phyloP scores from a whole-genome alignment of 208 protist species.

The Lotmaria passim region DNA sequence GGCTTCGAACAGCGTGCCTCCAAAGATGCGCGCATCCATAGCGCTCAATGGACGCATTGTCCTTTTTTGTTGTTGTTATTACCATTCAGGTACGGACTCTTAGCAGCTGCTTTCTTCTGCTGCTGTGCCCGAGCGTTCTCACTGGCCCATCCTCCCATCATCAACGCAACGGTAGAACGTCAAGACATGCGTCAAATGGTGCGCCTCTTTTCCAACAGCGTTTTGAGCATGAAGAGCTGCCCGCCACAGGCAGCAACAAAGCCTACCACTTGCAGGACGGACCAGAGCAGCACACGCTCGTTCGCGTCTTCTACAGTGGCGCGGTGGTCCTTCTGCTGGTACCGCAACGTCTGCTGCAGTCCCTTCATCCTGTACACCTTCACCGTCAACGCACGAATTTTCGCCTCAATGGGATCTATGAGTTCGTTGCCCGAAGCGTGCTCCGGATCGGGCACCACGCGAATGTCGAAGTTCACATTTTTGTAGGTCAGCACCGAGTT shows the following conservation, averaged over 20 bases:
- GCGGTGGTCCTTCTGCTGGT: slow-evolving; percentile 67
- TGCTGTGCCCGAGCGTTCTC: no score
- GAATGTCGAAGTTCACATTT: slow-evolving; percentile 51
- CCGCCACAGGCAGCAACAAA: slow-evolving; percentile 58
- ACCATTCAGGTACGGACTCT: no score
- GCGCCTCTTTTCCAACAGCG: slow-evolving; percentile 76
- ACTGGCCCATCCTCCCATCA: no score
- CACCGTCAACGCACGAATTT: slow-evolving; percentile 33
- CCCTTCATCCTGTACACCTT: slow-evolving; percentile 15
- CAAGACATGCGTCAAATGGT: no score
- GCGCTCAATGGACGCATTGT: no score
- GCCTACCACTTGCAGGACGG: slow-evolving; percentile 62
- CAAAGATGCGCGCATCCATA: no score
- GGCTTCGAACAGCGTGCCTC: no score
- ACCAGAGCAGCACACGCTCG: slow-evolving; percentile 67
- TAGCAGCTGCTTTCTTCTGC: no score
- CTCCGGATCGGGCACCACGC: slow-evolving; percentile 40
- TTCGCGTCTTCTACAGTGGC: slow-evolving; percentile 68
- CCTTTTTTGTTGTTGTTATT: no score
- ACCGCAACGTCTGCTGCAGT: slow-evolving; percentile 48
- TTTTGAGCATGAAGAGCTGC: slow-evolving; percentile 79
- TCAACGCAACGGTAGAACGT: no score
- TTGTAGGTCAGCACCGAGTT: slow-evolving; percentile 30
- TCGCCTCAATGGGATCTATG: slow-evolving; percentile 78
- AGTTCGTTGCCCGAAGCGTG: slow-evolving; percentile 12